Evolutionary conservation across 164 flowering plant species (phyloP), one percentile per base, ranked within the genome.

Genomic region (Stephania cephalantha): DNA sequence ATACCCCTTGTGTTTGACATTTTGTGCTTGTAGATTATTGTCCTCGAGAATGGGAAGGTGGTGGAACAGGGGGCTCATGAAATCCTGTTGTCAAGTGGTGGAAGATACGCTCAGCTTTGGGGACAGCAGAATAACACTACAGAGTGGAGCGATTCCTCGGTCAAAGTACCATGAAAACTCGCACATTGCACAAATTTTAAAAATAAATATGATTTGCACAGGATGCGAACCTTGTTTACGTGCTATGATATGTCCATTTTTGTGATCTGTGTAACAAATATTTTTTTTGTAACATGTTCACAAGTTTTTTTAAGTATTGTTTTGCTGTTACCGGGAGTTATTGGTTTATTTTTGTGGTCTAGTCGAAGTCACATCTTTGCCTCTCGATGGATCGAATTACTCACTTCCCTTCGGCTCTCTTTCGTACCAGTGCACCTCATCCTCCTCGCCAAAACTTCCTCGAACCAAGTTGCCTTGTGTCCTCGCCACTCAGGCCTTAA

Each of bases 31-130:
- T 89, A 95, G 99, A 92, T 95, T 71, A 83, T 95, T 71, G 99
- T 95, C 61, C 78, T 95, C 84, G 99, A 95, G 86, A 92, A 83
- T 44, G 99, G 99, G 42, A 88, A 85, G 79, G 97, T 95, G 71
- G 89, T 92, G 64, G 99, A 95, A 78, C 97, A 92, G 68, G 99
- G 99, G 9, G 83, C 94, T 1, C 99, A 95, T 78, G 99, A 95
- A 9, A 84, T 81, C 75, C 90, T 95, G 29, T 77, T 95, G 82
- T 81, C 88, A 18, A 89, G 79, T 50, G 87, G 85, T 7, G 97
- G 98, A 74, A 85, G 99, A 86, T 95, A 95, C 80, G 90, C 99
- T 18, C 98, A 95, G 79, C 91, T 95, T 9, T 95, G 99, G 99
- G 83, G 89, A 74, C 99, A 93, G 78, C 99, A 95, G 78, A 95